Conservation (phyloP, 306 rosid species). For the Elaeagnus macrophylla region DNA sequence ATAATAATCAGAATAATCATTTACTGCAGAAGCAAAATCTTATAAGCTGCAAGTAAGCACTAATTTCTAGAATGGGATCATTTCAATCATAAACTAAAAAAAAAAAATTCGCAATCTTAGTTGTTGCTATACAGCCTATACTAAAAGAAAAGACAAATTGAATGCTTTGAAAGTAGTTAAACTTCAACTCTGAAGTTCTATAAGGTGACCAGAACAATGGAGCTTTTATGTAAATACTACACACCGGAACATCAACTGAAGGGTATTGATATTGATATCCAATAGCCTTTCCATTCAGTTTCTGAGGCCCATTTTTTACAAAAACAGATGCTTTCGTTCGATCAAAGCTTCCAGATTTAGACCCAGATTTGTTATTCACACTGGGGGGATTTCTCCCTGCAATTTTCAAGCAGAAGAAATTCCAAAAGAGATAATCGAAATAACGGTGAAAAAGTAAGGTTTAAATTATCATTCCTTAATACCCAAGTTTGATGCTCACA, state of each 20-base stretch:
- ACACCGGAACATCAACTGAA: constrained; percentile 45
- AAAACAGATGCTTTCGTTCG: constrained; percentile 35
- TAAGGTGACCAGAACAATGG: neutral
- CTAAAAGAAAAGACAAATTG: no score
- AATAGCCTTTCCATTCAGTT: constrained; percentile 31
- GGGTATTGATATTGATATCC: constrained; percentile 45
- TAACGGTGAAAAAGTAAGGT: neutral
- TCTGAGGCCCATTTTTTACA: constrained; percentile 27
- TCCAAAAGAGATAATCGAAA: constrained; percentile 15
- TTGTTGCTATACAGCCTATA: no score
- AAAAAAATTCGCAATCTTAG: no score
- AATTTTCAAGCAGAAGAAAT: constrained; percentile 18
- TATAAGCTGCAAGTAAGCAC: no score
- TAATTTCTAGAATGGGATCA: no score
- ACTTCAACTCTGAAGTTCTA: neutral
- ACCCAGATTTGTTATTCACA: constrained; percentile 28
- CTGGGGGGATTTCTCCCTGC: constrained; percentile 46
- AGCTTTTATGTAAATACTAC: constrained; percentile 4
- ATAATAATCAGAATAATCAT: no score
- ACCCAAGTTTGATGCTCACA: neutral
- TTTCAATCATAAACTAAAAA: no score
- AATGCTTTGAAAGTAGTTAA: neutral
- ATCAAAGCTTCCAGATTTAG: constrained; percentile 32
- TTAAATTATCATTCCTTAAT: neutral
- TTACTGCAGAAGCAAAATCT: no score